Evolutionary conservation across 2,329 filamentous ascomycete species (phyloP), one percentile per base, ranked within the genome.

Genomic region (Tolypocladium inflatum): DNA sequence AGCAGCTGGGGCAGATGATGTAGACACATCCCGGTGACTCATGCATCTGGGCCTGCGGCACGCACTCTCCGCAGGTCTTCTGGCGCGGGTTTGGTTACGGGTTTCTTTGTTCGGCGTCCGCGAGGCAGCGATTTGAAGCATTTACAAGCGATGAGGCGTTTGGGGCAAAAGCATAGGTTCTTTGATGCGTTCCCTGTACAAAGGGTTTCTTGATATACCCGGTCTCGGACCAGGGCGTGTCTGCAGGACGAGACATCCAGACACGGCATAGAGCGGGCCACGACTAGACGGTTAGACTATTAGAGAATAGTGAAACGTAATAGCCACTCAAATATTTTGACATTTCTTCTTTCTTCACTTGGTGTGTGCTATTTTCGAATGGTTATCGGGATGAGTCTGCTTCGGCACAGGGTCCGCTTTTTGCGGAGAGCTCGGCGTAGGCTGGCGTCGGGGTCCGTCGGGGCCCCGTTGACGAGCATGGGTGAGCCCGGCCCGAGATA

Each of bases 1-100:
- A 70, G 60, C 65, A 43, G 38, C n/a, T 55, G 26, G 54, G 15
- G 6, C 38, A 42, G 39, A 8, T 33, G 26, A 19, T 55, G 54
- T 55, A 55, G 54, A 21, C 30, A 4, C 30, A 2, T 5, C 9
- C 30, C 3, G 30, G 10, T 4, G 48, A 37, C 48, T 37, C 30
- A 21, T 15, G 19, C 17, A 19, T n/a, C 48, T n/a, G 17, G 5
- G 15, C 2, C 26, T 19, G 45, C 26, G 1, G 15, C 26, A 50
- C 45, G 9, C 45, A 2, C 45, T 19, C 15, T 19, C 17, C 45
- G 19, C 17, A 3, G 26, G 26, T 33, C 26, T 30, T 11, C 26
- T 33, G 19, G 19, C 19, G 30, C n/a, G 48, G 48, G 37, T n/a
- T 11, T 21, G 30, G 11, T 52, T 37, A 52, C 48, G 11, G n/a